Evolutionary conservation across 164 flowering plant species (phyloP), one percentile per base, ranked within the genome.

Genomic region (Vitis cinerea): DNA sequence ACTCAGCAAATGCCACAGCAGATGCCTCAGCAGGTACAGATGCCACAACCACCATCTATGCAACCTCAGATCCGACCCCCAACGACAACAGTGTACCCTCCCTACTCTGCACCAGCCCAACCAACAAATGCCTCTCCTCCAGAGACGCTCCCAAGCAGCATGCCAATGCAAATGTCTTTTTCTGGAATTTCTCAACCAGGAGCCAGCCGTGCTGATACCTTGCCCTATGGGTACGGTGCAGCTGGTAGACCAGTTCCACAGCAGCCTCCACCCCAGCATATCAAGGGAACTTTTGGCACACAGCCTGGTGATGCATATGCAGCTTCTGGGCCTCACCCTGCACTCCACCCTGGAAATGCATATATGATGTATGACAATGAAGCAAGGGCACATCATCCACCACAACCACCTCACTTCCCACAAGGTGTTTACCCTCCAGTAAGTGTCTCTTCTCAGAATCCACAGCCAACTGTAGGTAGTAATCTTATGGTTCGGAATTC

Each of bases 331-430:
- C 69, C 89, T n/a, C 89, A 72, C 48, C 78, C 86, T 3, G n/a
- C 84, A 4, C 86, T 73, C 47, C 74, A 90, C 29, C 80, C 86
- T 8, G 86, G 83, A 10, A 83, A 80, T 79, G 77, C 90, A 19
- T 89, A 89, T 67, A 72, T 86, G 87, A 78, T 90, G 75, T 91
- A 85, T 78, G 97, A 88, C 7, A 67, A 80, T 67, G 95, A 92
- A 52, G 83, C 83, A 16, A 74, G 93, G 57, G 30, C 75, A 16
- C 86, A 84, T 61, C 86, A 80, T 65, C 79, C 82, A 27, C 75
- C 85, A 0, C 87, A 72, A 59, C 83, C 67, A 31, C 65, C 86
- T 50, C 96, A 89, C 72, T 88, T 78, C 71, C 70, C 83, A 11
- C 94, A 79, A 52, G 84, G 87, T 67, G 79, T 72, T 63, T 89